Conservation (phyloP, 2,329 filamentous ascomycete genomes). For the Nemania sp. region DNA sequence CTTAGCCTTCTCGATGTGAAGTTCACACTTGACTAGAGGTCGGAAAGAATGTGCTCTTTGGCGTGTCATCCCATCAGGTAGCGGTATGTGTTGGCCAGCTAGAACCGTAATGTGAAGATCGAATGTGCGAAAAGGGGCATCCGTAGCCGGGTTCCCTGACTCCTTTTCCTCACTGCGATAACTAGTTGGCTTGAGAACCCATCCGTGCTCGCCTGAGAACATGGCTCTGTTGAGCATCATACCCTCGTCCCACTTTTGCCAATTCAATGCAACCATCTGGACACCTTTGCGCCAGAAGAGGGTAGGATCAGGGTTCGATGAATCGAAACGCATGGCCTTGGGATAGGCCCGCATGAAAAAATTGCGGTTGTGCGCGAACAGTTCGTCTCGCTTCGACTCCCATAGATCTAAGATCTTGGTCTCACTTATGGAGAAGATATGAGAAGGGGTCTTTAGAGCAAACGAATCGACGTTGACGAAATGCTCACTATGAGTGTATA, state of each 20-base stretch:
- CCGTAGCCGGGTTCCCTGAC: conserved; percentile 48
- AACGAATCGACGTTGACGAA: conserved; percentile 74
- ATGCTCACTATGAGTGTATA: conserved; percentile 86
- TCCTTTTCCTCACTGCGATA: conserved; percentile 59
- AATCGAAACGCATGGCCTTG: conserved; percentile 74
- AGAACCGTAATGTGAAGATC: conserved; percentile 73
- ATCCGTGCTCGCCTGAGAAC: conserved; percentile 85
- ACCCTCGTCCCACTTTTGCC: conserved; percentile 91
- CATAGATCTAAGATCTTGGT: conserved; percentile 66
- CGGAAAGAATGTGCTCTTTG: conserved; percentile 60
- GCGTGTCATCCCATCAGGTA: conserved; percentile 55
- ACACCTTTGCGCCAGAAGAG: conserved; percentile 91
- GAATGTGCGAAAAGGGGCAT: conserved; percentile 56
- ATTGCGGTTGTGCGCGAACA: conserved; percentile 85
- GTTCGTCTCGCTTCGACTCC: conserved; percentile 67
- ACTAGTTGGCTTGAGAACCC: conserved; percentile 80
- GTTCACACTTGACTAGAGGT: conserved; percentile 76
- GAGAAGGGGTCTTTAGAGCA: conserved; percentile 59
- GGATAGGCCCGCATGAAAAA: conserved; percentile 94
- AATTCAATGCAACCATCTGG: conserved; percentile 97
- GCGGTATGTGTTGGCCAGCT: conserved; percentile 73
- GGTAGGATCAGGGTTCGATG: conserved; percentile 92
- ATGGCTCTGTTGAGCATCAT: conserved; percentile 98
- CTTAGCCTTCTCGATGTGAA: conserved; percentile 73
- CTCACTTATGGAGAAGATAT: conserved; percentile 90